Percentiles rank a stretch among this genome's conserved stretches.
Conservation (phyloP, 495 filamentous ascomycete genomes). For the Penicillium pancosmium region DNA sequence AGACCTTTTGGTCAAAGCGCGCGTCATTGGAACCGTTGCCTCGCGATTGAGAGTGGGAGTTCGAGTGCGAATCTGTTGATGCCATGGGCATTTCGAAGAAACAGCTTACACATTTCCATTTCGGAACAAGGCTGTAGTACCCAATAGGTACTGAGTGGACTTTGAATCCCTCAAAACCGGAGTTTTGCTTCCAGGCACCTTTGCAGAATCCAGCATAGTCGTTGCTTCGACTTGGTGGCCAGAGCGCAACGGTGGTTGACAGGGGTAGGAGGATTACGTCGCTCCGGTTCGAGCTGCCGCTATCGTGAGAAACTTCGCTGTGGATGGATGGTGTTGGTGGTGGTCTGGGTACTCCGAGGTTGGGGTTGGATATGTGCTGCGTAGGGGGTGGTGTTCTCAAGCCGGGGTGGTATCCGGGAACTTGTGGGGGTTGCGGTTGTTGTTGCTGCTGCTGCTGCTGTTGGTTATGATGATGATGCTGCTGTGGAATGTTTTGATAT, state of each 20-base stretch:
- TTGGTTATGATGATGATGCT: too few species aligned
- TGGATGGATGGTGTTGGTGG: neutral
- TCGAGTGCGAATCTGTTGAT: neutral
- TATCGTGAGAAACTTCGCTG: neutral
- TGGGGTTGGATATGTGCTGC: neutral
- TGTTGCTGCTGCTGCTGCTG: too few species aligned
- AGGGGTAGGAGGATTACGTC: neutral
- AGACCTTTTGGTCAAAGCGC: slow-evolving; percentile 32
- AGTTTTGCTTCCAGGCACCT: slow-evolving; percentile 50
- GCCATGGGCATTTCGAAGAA: slow-evolving; percentile 40
- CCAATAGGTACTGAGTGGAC: slow-evolving; percentile 38
- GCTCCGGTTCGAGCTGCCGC: neutral
- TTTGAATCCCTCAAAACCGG: slow-evolving; percentile 40
- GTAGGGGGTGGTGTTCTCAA: neutral
- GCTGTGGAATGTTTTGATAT: neutral
- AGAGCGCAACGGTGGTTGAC: neutral
- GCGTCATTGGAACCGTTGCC: neutral
- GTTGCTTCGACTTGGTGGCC: slow-evolving; percentile 44
- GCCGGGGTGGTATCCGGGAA: too few species aligned
- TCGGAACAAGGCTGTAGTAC: slow-evolving; percentile 32
- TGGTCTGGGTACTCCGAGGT: neutral
- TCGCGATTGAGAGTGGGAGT: slow-evolving; percentile 8
- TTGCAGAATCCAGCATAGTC: slow-evolving; percentile 55
- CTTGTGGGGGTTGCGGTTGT: too few species aligned
- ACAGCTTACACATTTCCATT: slow-evolving; percentile 48